Evolutionary conservation across 805 yeast genomes (phyloP).

Genomic region (Teunomyces pallodes): DNA sequence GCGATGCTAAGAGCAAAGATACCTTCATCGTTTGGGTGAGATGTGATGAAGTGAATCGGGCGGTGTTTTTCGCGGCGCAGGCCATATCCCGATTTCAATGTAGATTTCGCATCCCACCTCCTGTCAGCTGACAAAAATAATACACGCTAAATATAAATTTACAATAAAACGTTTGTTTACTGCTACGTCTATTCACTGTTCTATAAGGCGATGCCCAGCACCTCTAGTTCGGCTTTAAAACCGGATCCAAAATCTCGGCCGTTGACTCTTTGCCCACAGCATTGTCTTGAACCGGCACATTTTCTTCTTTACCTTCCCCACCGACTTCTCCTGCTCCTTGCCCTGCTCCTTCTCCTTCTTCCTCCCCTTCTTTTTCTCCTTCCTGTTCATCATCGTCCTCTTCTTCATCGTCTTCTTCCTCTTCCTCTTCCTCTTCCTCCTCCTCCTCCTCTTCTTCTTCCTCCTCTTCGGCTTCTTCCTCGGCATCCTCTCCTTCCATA

Average conservation of each 20-base stretch:
- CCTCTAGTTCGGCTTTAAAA: constrained; percentile 14
- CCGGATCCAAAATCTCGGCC: constrained; percentile 22
- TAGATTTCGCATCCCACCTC: not conserved
- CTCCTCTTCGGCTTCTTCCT: constrained; percentile 4
- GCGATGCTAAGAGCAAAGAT: not conserved
- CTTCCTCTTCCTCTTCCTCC: constrained; percentile 5
- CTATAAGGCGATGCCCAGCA: constrained; percentile 2
- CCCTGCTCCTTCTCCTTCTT: constrained; percentile 7
- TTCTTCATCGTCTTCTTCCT: constrained; percentile 4
- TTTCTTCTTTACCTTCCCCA: constrained; percentile 5
- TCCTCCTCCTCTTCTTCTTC: constrained; percentile 4
- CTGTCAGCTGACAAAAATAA: not conserved
- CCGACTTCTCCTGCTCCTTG: not conserved
- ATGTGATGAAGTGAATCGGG: not conserved
- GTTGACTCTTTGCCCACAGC: constrained; percentile 7
- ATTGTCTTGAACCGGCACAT: not conserved
- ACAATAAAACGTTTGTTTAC: not conserved
- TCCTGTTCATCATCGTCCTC: constrained; percentile 6
- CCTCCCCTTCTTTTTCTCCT: constrained; percentile 10
- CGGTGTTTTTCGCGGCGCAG: not conserved
- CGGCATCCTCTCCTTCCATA: constrained; percentile 1
- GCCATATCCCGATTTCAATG: too few species aligned
- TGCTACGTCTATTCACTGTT: constrained; percentile 2
- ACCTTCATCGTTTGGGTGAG: not conserved
- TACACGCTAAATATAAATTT: not conserved